Evolutionary conservation across 768 basidiomycete genomes (phyloP).

Genomic region (Coprinellus aureogranulatus): DNA sequence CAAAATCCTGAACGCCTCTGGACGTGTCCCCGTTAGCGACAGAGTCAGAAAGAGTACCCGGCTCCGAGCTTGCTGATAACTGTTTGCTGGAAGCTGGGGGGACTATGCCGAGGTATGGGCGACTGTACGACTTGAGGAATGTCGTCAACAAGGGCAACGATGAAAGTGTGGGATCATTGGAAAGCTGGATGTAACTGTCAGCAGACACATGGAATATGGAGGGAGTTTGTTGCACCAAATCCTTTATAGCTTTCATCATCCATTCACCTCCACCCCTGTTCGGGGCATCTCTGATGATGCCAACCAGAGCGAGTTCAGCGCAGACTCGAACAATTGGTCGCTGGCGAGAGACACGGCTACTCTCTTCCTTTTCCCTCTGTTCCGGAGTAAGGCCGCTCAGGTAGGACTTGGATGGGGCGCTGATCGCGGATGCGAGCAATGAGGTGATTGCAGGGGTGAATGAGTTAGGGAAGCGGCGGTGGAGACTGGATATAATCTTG

Average conservation of each 20-base stretch:
- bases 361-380: slow-evolving; percentile 92
- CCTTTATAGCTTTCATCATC: slow-evolving; percentile 84
- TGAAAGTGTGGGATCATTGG: slow-evolving; percentile 80
- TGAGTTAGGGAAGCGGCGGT: slow-evolving; percentile 77
- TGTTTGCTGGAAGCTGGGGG: slow-evolving; percentile 57
- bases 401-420: slow-evolving; percentile 55
- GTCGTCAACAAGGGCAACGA: slow-evolving; percentile 89
- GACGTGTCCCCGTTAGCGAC: slow-evolving; percentile 27
- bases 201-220: slow-evolving; percentile 8
- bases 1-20: slow-evolving; percentile 29
- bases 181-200: slow-evolving; percentile 51
- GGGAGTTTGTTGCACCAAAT: slow-evolving; percentile 58
- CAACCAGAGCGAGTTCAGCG: slow-evolving; percentile 86
- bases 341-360: slow-evolving; percentile 72
- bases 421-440: slow-evolving; percentile 54
- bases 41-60: slow-evolving; percentile 50
- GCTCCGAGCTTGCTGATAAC: slow-evolving; percentile 51
- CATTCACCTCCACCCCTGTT: slow-evolving; percentile 77
- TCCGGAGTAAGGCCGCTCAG: slow-evolving; percentile 62
- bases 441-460: slow-evolving; percentile 75
- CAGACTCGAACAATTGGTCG: slow-evolving; percentile 84
- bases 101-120: slow-evolving; percentile 80
- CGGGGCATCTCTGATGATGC: slow-evolving; percentile 72
- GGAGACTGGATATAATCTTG: slow-evolving; percentile 85
- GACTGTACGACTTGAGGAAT: slow-evolving; percentile 90